Percentiles rank a stretch among this genome's conserved stretches.
These are phyloP conservation scores for Arctostaphylos glauca DNA, from an alignment of 148 eudicot genomes.

Conservation along the genomic window DNA sequence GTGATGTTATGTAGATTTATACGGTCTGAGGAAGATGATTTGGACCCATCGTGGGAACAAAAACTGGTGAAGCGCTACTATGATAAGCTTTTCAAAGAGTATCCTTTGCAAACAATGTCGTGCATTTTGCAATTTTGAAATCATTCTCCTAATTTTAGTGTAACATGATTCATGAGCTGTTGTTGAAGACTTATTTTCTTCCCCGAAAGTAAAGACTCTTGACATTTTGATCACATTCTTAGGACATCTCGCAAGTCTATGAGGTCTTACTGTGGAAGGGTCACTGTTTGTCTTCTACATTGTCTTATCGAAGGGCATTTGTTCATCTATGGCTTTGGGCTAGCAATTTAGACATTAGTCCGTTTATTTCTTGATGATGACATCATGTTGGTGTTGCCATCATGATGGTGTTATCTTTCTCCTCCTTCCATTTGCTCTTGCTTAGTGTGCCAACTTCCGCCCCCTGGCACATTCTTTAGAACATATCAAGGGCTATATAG, in stretches of 20 bases:
- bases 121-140: not conserved
- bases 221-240: not conserved
- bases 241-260: not conserved
- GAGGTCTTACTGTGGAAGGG: not conserved
- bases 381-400: not conserved
- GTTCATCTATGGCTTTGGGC: not conserved
- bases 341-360: not conserved
- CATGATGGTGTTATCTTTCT: not conserved
- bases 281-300: not conserved
- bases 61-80: slow-evolving; percentile 94
- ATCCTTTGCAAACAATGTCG: slow-evolving; percentile 50
- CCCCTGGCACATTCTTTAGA: not conserved
- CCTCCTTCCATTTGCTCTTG: not conserved
- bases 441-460: not conserved
- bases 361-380: not conserved
- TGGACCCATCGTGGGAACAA: slow-evolving; percentile 88
- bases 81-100: slow-evolving; percentile 94
- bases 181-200: slow-evolving; percentile 5
- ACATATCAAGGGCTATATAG: not conserved
- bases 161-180: not conserved
- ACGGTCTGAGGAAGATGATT: slow-evolving; percentile 91
- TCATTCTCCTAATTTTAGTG: not conserved
- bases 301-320: not conserved
- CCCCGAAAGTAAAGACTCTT: not conserved
- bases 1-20: slow-evolving; percentile 50